These are phyloP conservation scores for Seiridium cupressi DNA, from an alignment of 2,329 filamentous ascomycete genomes.

Conservation along the genomic window DNA sequence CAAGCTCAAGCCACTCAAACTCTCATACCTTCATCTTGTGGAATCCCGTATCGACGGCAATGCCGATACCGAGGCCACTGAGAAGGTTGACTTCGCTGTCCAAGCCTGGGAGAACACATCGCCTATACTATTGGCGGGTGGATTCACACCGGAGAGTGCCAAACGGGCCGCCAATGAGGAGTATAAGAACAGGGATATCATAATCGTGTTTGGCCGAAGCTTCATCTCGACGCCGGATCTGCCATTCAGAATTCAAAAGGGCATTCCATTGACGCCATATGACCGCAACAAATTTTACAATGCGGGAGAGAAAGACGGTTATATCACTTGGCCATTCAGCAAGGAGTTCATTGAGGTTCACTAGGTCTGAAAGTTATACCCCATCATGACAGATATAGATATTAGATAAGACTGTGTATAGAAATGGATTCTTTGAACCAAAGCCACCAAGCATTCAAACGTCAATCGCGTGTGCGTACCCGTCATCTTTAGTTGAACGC, in stretches of 20 bases:
- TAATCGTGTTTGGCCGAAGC: constrained; percentile 44
- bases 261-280: constrained; percentile 40
- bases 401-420: no score
- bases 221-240: constrained; percentile 50
- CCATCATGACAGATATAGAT: background rate
- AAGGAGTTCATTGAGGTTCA: constrained; percentile 10
- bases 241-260: constrained; percentile 39
- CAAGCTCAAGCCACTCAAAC: constrained; percentile 45
- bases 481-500: no score
- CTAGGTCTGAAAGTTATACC: background rate
- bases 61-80: background rate
- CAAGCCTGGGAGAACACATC: constrained; percentile 18
- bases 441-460: no score
- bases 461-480: no score
- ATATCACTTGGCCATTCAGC: constrained; percentile 34
- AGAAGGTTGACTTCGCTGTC: constrained; percentile 26
- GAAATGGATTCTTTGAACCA: no score
- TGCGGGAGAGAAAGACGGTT: constrained; percentile 26
- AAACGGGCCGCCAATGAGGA: constrained; percentile 36
- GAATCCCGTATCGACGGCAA: constrained; percentile 43
- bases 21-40: constrained; percentile 57
- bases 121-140: constrained; percentile 48
- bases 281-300: constrained; percentile 44
- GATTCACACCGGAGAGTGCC: constrained; percentile 37
- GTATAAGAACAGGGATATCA: constrained; percentile 39